Conservation (phyloP, 2,329 filamentous ascomycete species). For the Penicillium sp. region DNA sequence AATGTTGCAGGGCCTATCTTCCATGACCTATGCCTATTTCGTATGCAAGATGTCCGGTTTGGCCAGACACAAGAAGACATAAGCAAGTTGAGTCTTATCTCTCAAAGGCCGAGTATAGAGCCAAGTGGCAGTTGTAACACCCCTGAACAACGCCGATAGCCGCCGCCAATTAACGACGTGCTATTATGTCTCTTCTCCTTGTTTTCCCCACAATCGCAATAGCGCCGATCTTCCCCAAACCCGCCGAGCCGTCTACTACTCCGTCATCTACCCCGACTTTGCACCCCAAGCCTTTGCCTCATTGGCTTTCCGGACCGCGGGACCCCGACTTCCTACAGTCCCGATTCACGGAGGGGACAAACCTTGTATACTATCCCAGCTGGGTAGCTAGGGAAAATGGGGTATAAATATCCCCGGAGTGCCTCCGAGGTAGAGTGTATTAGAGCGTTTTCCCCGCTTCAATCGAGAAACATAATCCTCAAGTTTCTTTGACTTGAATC, state of each 20-base stretch:
- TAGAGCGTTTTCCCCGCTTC: not conserved
- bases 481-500: not conserved
- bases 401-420: conserved; percentile 1
- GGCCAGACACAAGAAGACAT: not conserved
- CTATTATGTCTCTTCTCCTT: not conserved
- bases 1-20: not conserved
- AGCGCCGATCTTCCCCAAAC: conserved; percentile 3
- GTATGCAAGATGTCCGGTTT: not conserved
- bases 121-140: not conserved
- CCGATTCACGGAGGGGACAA: not conserved
- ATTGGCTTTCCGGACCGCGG: not conserved
- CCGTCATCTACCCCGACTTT: not conserved
- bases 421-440: not conserved
- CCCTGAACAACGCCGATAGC: not conserved
- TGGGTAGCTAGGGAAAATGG: not conserved
- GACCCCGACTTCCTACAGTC: not conserved
- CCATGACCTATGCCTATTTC: not conserved
- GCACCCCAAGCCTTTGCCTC: not conserved
- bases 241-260: not conserved
- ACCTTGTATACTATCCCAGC: not conserved
- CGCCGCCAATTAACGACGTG: not conserved
- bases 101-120: not conserved
- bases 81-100: not conserved
- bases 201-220: conserved; percentile 2
- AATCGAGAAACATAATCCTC: not conserved